These are phyloP conservation scores for Solanum sejunctum DNA, from an alignment of 257 asterid species.

Conservation along the genomic window DNA sequence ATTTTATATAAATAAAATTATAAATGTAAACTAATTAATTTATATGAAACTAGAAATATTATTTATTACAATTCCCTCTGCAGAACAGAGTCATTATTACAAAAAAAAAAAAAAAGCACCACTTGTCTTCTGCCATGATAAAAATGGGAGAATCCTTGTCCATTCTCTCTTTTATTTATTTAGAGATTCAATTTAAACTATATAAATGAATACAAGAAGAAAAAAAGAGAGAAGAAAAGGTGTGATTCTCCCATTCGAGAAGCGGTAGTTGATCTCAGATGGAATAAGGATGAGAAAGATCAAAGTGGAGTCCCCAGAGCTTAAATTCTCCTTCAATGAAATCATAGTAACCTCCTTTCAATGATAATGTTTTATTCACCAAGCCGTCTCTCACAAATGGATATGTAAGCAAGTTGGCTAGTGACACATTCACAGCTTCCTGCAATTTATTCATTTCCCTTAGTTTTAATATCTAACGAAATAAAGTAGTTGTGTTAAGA, in stretches of 20 bases:
- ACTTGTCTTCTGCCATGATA: neutral
- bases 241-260: neutral
- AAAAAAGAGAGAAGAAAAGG: neutral
- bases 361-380: slow-evolving; percentile 62
- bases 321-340: slow-evolving; percentile 68
- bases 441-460: slow-evolving; percentile 11
- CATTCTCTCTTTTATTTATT: neutral
- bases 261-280: slow-evolving; percentile 32
- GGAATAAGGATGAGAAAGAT: slow-evolving; percentile 53
- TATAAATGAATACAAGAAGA: neutral
- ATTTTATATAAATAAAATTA: too few relatives aligned
- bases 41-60: neutral
- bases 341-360: slow-evolving; percentile 85
- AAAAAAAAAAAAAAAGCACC: neutral
- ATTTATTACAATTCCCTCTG: neutral
- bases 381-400: slow-evolving; percentile 82
- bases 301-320: slow-evolving; percentile 81
- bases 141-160: neutral
- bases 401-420: slow-evolving; percentile 67
- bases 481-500: neutral
- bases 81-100: neutral
- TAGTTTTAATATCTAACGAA: neutral
- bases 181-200: neutral
- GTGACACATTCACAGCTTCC: slow-evolving; percentile 92
- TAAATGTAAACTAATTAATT: too few relatives aligned